Percentiles rank a stretch among this genome's conserved stretches.
These are phyloP conservation scores for Monosporozyma solicola DNA, from an alignment of 805 yeast species.

Conservation along the genomic window DNA sequence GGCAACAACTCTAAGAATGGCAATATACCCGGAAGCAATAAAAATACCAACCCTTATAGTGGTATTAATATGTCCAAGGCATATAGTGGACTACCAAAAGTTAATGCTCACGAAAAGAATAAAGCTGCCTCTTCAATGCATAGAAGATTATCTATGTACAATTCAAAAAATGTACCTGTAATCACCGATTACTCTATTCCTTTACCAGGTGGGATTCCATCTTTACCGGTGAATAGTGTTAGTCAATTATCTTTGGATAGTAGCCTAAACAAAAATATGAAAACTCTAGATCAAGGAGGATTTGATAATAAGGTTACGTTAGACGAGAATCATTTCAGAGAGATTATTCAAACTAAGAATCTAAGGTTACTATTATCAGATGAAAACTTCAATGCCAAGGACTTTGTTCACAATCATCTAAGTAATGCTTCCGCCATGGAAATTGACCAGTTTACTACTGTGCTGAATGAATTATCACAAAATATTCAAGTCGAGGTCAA, in stretches of 20 bases:
- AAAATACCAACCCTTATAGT: conserved; percentile 7
- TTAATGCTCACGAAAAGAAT: conserved; percentile 30
- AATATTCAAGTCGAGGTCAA: conserved; percentile 51
- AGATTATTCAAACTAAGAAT: conserved; percentile 1
- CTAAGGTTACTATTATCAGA: conserved; percentile 31
- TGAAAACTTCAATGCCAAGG: conserved; percentile 39
- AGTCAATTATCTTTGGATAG: not conserved
- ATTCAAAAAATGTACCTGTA: conserved; percentile 25
- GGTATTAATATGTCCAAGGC: conserved; percentile 5
- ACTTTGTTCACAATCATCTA: conserved; percentile 41
- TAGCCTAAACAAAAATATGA: not conserved
- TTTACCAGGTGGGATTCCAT: conserved; percentile 11
- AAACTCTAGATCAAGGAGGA: not conserved
- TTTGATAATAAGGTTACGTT: not conserved
- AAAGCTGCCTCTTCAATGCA: conserved; percentile 36
- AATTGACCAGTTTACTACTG: conserved; percentile 59
- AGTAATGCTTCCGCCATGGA: conserved; percentile 61
- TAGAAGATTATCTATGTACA: conserved; percentile 37
- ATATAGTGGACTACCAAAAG: conserved; percentile 23
- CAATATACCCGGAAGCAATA: conserved; percentile 1
- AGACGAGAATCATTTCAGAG: not conserved
- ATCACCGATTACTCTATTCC: conserved; percentile 23
- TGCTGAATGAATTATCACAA: conserved; percentile 40
- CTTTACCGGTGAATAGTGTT: not conserved
- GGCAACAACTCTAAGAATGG: conserved; percentile 5